A percentile compares a stretch with the other conserved stretches of the same genome.
Conservation (phyloP, 2,329 filamentous ascomycete genomes). For the Lecanicillium sp. region DNA sequence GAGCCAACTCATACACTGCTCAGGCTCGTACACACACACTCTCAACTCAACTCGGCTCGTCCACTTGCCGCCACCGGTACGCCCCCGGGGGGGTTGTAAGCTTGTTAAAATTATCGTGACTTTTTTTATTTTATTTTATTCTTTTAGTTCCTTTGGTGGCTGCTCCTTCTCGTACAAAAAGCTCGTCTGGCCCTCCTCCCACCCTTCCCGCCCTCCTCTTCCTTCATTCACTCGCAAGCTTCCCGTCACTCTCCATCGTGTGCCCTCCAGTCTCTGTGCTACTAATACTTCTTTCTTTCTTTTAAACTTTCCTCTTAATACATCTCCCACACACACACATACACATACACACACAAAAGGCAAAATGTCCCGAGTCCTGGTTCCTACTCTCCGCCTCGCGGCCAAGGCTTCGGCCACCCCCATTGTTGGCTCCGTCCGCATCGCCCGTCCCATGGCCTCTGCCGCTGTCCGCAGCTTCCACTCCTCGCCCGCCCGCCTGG, state of each 20-base stretch:
- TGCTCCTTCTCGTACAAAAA: constrained; percentile 7
- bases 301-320: background rate
- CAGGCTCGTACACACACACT: background rate
- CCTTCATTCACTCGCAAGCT: background rate
- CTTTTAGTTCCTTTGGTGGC: background rate
- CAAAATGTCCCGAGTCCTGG: constrained; percentile 23
- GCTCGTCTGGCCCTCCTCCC: constrained; percentile 1
- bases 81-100: background rate
- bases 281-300: background rate
- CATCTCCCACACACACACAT: background rate
- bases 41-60: background rate
- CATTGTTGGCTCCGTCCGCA: constrained; percentile 3
- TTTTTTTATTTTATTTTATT: too few species aligned
- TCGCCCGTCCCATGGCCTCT: constrained; percentile 11
- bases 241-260: background rate
- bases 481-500: constrained; percentile 17
- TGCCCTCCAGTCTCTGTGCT: background rate
- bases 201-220: background rate
- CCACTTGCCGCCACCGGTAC: constrained; percentile 5
- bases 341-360: background rate
- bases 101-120: constrained; percentile 7
- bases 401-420: constrained; percentile 10
- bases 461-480: constrained; percentile 20
- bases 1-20: background rate
- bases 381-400: constrained; percentile 18